Base-by-base conservation (phyloP, 306 rosid species). In the Citrullus colocynthis region DNA sequence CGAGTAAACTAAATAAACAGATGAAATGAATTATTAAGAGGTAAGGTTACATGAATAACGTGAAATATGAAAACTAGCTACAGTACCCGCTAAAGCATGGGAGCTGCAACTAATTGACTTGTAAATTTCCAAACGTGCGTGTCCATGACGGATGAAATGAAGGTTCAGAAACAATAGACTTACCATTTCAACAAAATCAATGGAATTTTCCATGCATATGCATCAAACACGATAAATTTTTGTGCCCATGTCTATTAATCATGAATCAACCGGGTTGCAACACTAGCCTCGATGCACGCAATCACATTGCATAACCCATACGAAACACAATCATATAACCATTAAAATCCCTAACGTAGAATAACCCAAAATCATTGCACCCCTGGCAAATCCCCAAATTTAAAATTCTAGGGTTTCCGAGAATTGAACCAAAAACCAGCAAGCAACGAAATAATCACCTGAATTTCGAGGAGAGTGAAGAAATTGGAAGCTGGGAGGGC, bases 401-500 rank as follows among this genome's bases (percentile, higher is more conserved):
- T 32, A 81, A 80, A 83, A 85, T 81, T 93, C 96, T 93, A 96
- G 99, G 99, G 99, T 96, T 96, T 85, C 52, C 74, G 28, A 30
- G 58, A 75, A 18, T 81, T 61, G 62, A 85, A 78, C 81, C 87
- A 56, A 82, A 84, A 79, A 81, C 81, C 44, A 84, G 79, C 58
- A 4, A 83, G 82, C 37, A 77, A 77, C 70, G 21, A 55, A 72
- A 70, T 52, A 83, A 74, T 88, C 83, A 93, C 98, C 98, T 96
- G 89, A 84, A 80, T 80, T 78, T 81, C 60, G 55, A 66, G 63
- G 76, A 65, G 78, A 82, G 39, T 63, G 24, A 37, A 76, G 76
- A 85, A 85, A 88, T 87, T 86, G 73, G 77, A 76, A 88, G 86
- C 79, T 86, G 83, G 93, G 91, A 88, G 89, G 85, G 84, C 5